Evolutionary conservation across 371 early-diverging fungal species (phyloP).

Genomic region (Mucor ambiguus): DNA sequence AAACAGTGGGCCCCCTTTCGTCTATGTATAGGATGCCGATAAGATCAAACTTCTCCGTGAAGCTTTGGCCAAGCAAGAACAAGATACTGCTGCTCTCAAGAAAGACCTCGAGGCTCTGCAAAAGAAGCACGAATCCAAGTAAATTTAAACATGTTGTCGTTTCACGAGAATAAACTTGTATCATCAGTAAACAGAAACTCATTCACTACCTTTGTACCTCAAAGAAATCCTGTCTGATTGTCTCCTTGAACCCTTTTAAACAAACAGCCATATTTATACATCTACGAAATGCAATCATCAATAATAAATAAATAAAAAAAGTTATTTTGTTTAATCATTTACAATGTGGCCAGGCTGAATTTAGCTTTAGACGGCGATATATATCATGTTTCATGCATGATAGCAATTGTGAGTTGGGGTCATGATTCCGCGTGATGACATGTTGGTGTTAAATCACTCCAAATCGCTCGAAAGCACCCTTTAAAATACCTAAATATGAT

Average conservation of each 20-base stretch:
- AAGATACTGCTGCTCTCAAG: slow-evolving; percentile 32
- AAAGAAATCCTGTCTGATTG: background rate
- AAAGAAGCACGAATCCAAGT: slow-evolving; percentile 20
- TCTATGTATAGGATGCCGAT: slow-evolving; percentile 40
- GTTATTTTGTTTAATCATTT: background rate
- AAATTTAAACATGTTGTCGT: slow-evolving; percentile 9
- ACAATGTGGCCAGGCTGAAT: background rate
- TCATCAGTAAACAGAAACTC: background rate
- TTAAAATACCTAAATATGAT: too few species aligned
- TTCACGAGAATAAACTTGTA: slow-evolving; percentile 2
- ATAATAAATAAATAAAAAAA: background rate
- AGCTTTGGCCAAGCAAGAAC: slow-evolving; percentile 33
- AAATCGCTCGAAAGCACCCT: background rate
- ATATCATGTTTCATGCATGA: background rate
- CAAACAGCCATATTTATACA: background rate
- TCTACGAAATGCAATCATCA: background rate
- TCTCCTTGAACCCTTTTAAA: background rate
- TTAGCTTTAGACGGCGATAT: background rate
- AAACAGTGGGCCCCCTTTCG: background rate
- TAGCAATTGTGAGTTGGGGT: background rate
- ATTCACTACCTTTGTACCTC: background rate
- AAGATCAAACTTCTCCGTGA: slow-evolving; percentile 43
- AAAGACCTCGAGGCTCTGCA: slow-evolving; percentile 33
- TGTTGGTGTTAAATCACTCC: background rate
- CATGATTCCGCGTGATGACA: background rate